Evolutionary conservation across 768 basidiomycete species (phyloP), one percentile per base, ranked within the genome.

Genomic region (Suillus variegatus): DNA sequence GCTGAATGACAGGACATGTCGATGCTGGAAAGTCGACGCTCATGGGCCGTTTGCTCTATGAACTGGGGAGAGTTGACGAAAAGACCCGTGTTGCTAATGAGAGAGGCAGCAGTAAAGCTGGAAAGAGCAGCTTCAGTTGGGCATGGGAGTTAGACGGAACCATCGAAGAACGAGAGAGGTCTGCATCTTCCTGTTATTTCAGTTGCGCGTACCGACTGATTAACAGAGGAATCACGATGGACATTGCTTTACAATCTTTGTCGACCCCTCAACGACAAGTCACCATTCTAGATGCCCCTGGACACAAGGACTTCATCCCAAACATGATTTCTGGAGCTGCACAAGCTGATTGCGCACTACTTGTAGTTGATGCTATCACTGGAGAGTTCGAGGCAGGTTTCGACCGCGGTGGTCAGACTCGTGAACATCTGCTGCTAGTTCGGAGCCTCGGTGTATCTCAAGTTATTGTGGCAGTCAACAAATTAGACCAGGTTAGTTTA

Each of bases 281-380:
- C 69, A 97, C 95, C 2, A 86, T 99, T n/a, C 85, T 99, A 38
- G 97, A 99, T 71, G 97, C 97, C 0, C 97, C 97, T 0, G 97
- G 97, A 0, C 97, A 99, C 77, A 91, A 89, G 69, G 97, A 99
- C 73, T 99, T 99, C 71, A 92, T 99, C 67, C 97, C 97, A 1
- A 99, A 99, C 74, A 99, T 99, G 97, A 99, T 99, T 61, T 98
- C 96, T 0, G 97, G 97, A 1, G 97, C 97, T 8, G 89, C 96
- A 2, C 97, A 98, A 77, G 97, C 97, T 0, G 97, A 99, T 70
- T 94, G 94, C 56, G 95, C 97, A 0, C 78, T 99, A 9, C 87
- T 99, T 25, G 96, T 99, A 4, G 89, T 99, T 35, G 97, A 97
- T 75, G 89, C 95, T 2, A 83, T 90, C 6, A 87, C 83, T 1